A percentile compares a stretch with the other conserved stretches of the same genome.
Evolutionary conservation across 208 protist species (phyloP).

Genomic region (Trypanosoma lewisi): DNA sequence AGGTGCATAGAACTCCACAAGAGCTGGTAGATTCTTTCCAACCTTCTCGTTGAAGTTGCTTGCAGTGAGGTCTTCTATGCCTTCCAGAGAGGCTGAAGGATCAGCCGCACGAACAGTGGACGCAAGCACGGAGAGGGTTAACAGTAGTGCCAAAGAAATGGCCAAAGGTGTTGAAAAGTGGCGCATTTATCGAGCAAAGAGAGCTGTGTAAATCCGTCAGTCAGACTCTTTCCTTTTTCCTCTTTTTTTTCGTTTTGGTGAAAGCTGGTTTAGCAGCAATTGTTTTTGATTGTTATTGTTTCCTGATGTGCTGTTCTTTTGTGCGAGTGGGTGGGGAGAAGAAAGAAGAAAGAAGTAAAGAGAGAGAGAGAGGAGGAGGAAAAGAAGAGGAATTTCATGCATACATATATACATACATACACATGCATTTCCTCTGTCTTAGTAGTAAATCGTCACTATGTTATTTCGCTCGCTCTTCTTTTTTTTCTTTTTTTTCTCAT

Average conservation of each 20-base stretch:
- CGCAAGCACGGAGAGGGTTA: constrained; percentile 11
- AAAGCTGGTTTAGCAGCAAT: neutral
- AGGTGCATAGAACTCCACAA: constrained; percentile 91
- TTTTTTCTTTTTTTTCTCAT: constrained; percentile 6
- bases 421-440: neutral
- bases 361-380: neutral
- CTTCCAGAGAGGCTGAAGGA: constrained; percentile 30
- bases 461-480: constrained; percentile 14
- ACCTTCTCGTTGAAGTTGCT: constrained; percentile 66
- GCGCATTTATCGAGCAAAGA: neutral
- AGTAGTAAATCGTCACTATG: neutral
- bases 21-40: constrained; percentile 41
- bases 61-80: constrained; percentile 40
- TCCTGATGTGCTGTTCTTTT: neutral
- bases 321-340: neutral
- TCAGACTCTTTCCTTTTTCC: neutral
- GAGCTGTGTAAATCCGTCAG: neutral
- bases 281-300: neutral
- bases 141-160: neutral
- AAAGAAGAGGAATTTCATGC: neutral
- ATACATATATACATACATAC: constrained; percentile 9
- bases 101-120: constrained; percentile 19
- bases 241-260: neutral
- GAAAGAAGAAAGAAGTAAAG: constrained; percentile 8
- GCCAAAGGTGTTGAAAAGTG: neutral